Conservation (phyloP, 75 land plant genomes). For the Isoetes taiwanensis region DNA sequence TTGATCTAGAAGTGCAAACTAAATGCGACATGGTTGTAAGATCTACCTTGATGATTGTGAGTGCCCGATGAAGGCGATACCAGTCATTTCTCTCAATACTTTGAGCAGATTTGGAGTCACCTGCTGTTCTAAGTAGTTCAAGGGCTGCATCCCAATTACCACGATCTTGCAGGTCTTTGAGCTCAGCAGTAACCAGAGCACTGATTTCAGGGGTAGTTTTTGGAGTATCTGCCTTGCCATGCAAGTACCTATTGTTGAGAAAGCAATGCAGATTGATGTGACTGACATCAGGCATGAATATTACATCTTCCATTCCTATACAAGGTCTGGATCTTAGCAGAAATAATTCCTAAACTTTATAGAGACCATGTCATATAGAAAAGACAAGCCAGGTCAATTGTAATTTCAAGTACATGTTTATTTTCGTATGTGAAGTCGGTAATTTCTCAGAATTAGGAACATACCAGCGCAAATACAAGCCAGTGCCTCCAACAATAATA, state of each 20-base stretch:
- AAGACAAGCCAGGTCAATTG: no score
- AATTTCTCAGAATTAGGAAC: conserved; percentile 8
- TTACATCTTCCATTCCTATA: no score
- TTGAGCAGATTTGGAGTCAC: conserved; percentile 47
- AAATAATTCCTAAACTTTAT: no score
- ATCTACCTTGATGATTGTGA: conserved; percentile 62
- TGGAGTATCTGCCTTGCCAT: conserved; percentile 82
- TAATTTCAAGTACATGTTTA: no score
- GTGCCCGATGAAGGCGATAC: conserved; percentile 63
- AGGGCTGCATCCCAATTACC: conserved; percentile 83
- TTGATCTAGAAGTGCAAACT: background rate
- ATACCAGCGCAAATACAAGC: conserved; percentile 81
- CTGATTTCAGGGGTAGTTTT: conserved; percentile 40
- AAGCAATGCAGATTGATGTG: background rate
- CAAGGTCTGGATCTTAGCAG: no score
- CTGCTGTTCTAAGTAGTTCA: conserved; percentile 48
- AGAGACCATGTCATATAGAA: no score
- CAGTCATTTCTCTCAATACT: conserved; percentile 59
- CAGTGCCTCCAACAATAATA: conserved; percentile 82
- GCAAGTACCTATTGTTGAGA: conserved; percentile 44
- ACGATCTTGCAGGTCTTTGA: conserved; percentile 21
- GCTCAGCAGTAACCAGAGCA: conserved; percentile 23
- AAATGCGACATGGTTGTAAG: background rate
- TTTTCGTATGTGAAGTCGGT: no score
- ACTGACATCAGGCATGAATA: no score